Base-by-base conservation (phyloP, 768 basidiomycete species). In the Boletus eberwhitei region DNA sequence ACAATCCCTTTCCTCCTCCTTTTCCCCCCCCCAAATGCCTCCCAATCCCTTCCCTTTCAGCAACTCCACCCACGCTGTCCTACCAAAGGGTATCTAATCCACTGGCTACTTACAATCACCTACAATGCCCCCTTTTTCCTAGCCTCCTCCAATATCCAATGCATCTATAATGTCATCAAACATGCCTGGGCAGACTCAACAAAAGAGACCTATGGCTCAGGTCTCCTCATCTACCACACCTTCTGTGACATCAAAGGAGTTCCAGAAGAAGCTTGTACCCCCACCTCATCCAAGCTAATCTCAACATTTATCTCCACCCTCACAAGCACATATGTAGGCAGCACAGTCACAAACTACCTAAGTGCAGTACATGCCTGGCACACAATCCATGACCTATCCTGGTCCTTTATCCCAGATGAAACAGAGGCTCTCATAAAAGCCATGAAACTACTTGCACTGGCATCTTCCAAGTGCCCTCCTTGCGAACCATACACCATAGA, bases 361-460 rank as follows among this genome's bases (percentile, higher is more conserved):
- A 45, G 26, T 0, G 64, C 49, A 0, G 37, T 72, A 0, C 55
- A 55, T 0, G 64, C 64, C 0, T 72, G 67, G 69, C 70, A 71
- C 37, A 59, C 65, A 0, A 59, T 72, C 0, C 64, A 72, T n/a
- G 48, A 60, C 4, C 50, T 60, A 22, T 1, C 14, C 0, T 70
- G 69, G 68, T 39, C 59, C 22, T 11, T 44, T 17, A 49, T 37
- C 1, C 2, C 2, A 1, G n/a, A 43, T 5, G 62, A 68, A 32
- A 43, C 54, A 2, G 54, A 64, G 2, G 54, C 58, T 0, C 45
- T 69, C 0, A 21, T 72, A 0, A 31, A 50, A 1, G 69, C 60
- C 3, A 3, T 3, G 3, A 22, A 22, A 22, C 22, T 22, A 22
- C 22, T 22, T 22, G 22, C 22, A 22, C 22, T 3, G 2, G 22